A percentile compares a stretch with the other conserved stretches of the same genome.
These are phyloP conservation scores for Ogataea pini DNA, from an alignment of 805 yeast species.

Conservation along the genomic window DNA sequence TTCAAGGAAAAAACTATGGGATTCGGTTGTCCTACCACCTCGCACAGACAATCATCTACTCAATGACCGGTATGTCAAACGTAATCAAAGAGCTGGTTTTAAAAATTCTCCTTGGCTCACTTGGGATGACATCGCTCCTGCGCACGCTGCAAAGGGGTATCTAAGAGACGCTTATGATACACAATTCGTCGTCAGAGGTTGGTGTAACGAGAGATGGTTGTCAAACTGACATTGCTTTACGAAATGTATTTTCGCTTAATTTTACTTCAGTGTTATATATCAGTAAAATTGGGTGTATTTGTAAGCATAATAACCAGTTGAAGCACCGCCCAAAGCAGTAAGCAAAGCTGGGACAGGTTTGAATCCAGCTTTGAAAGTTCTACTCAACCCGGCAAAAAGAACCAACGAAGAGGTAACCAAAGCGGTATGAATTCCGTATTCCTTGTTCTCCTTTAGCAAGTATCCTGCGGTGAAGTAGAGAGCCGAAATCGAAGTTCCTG, in stretches of 20 bases:
- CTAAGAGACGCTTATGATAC: constrained; percentile 14
- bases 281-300: constrained; percentile 74
- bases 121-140: constrained; percentile 9
- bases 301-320: constrained; percentile 67
- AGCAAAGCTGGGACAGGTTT: constrained; percentile 73
- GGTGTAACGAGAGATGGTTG: constrained; percentile 46
- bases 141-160: constrained; percentile 16
- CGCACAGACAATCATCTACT: constrained; percentile 37
- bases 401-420: constrained; percentile 68
- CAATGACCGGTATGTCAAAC: constrained; percentile 7
- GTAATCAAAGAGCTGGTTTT: neutral
- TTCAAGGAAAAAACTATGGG: constrained; percentile 53
- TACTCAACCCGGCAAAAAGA: constrained; percentile 68
- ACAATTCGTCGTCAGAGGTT: constrained; percentile 47
- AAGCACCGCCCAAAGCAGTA: constrained; percentile 59
- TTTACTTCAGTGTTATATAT: neutral
- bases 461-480: constrained; percentile 74
- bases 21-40: constrained; percentile 52
- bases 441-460: constrained; percentile 68
- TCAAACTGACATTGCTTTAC: constrained; percentile 3
- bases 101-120: constrained; percentile 21
- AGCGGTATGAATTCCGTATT: constrained; percentile 81
- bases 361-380: constrained; percentile 55
- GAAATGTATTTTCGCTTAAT: neutral
- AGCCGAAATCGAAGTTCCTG: constrained; percentile 65